These are phyloP conservation scores for Candida oleophila DNA, from an alignment of 805 yeast genomes.

Conservation along the genomic window DNA sequence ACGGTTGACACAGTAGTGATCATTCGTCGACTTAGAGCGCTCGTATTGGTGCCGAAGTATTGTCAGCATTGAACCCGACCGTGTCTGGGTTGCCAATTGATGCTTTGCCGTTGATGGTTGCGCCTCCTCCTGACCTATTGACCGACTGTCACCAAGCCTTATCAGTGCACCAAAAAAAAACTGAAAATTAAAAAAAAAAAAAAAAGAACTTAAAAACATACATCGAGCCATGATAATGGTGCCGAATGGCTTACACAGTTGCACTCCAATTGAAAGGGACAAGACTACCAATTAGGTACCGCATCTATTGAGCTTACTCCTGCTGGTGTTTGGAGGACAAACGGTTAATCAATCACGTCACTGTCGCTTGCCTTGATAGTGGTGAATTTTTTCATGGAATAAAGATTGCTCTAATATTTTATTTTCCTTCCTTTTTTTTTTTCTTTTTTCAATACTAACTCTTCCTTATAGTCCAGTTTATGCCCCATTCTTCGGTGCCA, in stretches of 20 bases:
- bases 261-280: too few relatives aligned
- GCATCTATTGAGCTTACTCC: not conserved
- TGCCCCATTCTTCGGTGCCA: conserved; percentile 97
- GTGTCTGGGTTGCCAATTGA: not conserved
- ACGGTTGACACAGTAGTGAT: not conserved
- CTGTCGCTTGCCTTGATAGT: not conserved
- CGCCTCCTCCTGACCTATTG: not conserved
- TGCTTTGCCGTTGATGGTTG: not conserved
- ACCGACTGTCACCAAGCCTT: not conserved
- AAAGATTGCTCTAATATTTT: not conserved
- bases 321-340: not conserved
- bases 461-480: conserved; percentile 58
- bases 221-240: too few relatives aligned
- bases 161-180: not conserved
- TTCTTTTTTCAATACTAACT: conserved; percentile 15
- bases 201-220: too few relatives aligned
- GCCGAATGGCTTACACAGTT: too few relatives aligned
- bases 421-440: not conserved
- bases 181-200: not conserved
- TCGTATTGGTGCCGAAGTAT: too few relatives aligned
- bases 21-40: too few relatives aligned
- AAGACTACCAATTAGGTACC: too few relatives aligned
- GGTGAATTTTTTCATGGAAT: too few relatives aligned
- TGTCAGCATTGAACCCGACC: too few relatives aligned
- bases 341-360: not conserved